phyloP scores from a whole-genome alignment of 306 rosid species.

The Rosa lucieae region DNA sequence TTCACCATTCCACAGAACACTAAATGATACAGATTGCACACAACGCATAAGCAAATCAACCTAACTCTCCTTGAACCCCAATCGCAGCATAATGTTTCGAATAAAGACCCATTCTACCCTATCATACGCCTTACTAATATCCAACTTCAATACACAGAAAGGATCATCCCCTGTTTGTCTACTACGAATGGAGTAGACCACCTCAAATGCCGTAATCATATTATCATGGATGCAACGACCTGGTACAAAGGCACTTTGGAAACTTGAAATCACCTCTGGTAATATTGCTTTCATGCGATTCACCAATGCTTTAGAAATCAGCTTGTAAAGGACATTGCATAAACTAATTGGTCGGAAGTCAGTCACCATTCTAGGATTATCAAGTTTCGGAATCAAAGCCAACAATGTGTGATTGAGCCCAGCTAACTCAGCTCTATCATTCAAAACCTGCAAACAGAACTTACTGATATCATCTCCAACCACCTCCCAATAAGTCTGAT shows the following conservation, averaged over 20 bases:
- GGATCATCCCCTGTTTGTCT: background rate
- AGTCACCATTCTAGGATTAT: too few relatives aligned
- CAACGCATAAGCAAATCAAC: background rate
- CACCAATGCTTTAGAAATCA: background rate
- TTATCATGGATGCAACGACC: background rate
- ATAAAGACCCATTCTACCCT: background rate
- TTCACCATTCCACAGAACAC: background rate
- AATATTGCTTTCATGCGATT: too few relatives aligned
- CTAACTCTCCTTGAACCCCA: background rate
- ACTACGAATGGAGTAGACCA: background rate
- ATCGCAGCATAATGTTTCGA: too few relatives aligned
- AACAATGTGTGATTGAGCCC: too few relatives aligned
- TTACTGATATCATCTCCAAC: too few relatives aligned
- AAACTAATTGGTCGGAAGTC: background rate
- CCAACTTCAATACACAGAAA: background rate
- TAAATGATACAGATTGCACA: background rate
- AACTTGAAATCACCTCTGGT: background rate
- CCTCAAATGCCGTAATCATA: background rate
- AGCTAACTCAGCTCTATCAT: too few relatives aligned
- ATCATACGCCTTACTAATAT: background rate
- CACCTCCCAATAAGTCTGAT: too few relatives aligned
- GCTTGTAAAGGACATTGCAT: background rate
- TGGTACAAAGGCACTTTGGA: background rate
- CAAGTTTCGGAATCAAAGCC: too few relatives aligned
- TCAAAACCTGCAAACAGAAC: too few relatives aligned